Evolutionary conservation across 495 filamentous ascomycete genomes (phyloP).

Genomic region (Xylaria palmicola): DNA sequence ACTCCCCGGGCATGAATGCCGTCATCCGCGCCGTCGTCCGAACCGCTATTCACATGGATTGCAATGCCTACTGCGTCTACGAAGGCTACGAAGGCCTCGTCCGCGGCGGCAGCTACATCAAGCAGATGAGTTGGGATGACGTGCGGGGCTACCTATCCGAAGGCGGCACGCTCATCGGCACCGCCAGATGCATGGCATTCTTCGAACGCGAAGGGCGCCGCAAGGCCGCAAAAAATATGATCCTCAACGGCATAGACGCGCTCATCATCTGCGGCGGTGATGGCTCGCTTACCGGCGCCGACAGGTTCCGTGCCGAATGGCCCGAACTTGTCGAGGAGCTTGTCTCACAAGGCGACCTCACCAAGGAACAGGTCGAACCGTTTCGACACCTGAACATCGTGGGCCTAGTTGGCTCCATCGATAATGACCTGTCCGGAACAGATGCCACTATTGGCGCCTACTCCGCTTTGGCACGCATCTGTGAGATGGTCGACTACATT

Average conservation of each 20-base stretch:
- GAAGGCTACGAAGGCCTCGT: conserved; percentile 98
- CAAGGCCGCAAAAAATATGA: conserved; percentile 86
- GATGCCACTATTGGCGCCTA: conserved; percentile 98
- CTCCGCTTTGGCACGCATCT: conserved; percentile 87
- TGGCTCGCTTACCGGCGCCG: conserved; percentile 93
- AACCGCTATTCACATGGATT: conserved; percentile 82
- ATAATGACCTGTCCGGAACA: conserved; percentile 96
- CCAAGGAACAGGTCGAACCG: conserved; percentile 63
- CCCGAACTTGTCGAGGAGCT: conserved; percentile 81
- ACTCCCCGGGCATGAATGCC: conserved; percentile 97
- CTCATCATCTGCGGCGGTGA: conserved; percentile 97
- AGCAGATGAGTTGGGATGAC: conserved; percentile 86
- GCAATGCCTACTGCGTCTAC: conserved; percentile 85
- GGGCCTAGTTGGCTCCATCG: conserved; percentile 93
- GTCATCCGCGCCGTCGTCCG: conserved; percentile 91
- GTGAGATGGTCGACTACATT: conserved; percentile 92
- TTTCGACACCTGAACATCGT: conserved; percentile 90
- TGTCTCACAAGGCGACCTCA: conserved; percentile 65
- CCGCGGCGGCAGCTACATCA: conserved; percentile 81
- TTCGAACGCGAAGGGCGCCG: conserved; percentile 81
- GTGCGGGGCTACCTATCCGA: conserved; percentile 93
- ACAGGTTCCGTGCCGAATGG: conserved; percentile 92
- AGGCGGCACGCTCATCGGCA: conserved; percentile 95
- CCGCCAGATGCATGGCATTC: conserved; percentile 87
- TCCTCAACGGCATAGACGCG: conserved; percentile 89